Base-by-base conservation (phyloP, 306 rosid species). In the Begonia peltatifolia region DNA sequence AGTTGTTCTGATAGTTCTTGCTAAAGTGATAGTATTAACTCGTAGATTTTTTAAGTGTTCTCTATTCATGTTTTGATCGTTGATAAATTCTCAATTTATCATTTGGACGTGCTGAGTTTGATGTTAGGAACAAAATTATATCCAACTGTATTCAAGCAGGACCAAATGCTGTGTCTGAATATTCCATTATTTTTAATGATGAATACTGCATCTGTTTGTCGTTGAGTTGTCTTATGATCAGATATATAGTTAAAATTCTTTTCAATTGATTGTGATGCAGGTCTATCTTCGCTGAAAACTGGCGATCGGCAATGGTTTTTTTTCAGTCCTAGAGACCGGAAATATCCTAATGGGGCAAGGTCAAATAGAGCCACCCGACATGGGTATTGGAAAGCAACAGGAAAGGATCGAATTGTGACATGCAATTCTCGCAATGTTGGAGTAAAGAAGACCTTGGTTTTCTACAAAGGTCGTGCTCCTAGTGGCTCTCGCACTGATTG, bases 361-460 rank as follows among this genome's bases (percentile, higher is more conserved):
- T 76, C 99, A 17, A 86, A 74, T 55, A 80, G 99, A 57, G 96
- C 78, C 66, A 92, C 96, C 41, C 73, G 71, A 42, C 76, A 70
- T 1, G 99, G 99, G 50, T 86, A 86, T 60, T 92, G 99, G 99
- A 92, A 92, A 75, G 80, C 78, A 30, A 92, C 96, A 14, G 99
- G 96, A 60, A 86, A 77, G 61, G 94, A 86, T 74, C 88, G 96
- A 18, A 69, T 13, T 14, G 72, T 92, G 41, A 46, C 50, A 3
- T 76, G 69, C 69, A 74, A 68, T 81, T 64, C 87, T 56, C 77
- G 93, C 60, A n/a, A 67, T 6, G 96, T 83, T 64, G 99, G 99
- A 56, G 65, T 79, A 41, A 92, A 77, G 51, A 92, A 92, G 77
- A 92, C 99, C 10, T 62, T 92, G 63, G 93, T 86, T 67, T 86